phyloP scores from a whole-genome alignment of 768 basidiomycete species.

The Panellus pusillus region DNA sequence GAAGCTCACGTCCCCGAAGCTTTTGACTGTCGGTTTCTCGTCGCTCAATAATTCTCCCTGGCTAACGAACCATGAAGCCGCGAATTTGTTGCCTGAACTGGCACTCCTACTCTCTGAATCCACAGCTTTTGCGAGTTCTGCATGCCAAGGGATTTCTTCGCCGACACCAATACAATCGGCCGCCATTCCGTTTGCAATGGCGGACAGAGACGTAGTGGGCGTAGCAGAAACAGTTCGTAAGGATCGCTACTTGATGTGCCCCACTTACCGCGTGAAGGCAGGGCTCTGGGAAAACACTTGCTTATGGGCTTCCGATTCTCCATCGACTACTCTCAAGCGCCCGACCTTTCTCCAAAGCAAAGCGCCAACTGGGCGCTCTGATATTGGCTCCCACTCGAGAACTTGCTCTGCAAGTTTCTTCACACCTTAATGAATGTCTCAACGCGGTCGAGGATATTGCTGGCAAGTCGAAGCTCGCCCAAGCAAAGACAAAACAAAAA shows the following conservation, averaged over 20 bases:
- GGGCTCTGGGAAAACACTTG: slow-evolving; percentile 97
- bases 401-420: slow-evolving; percentile 91
- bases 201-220: slow-evolving; percentile 79
- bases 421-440: slow-evolving; percentile 72
- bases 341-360: slow-evolving; percentile 36
- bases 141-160: slow-evolving; percentile 58
- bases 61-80: slow-evolving; percentile 34
- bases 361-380: slow-evolving; percentile 70
- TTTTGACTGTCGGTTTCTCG: slow-evolving; percentile 46
- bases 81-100: slow-evolving; percentile 71
- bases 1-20: slow-evolving; percentile 25
- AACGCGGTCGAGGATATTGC: slow-evolving; percentile 28
- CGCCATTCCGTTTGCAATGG: slow-evolving; percentile 63
- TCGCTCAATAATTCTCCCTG: neutral
- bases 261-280: slow-evolving; percentile 28
- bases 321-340: slow-evolving; percentile 60
- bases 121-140: slow-evolving; percentile 61
- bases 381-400: slow-evolving; percentile 94
- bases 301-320: slow-evolving; percentile 92
- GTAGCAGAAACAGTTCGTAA: slow-evolving; percentile 84
- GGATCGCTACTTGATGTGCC: neutral
- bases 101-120: slow-evolving; percentile 64
- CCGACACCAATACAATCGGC: slow-evolving; percentile 88
- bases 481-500: slow-evolving; percentile 24
- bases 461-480: slow-evolving; percentile 13